Evolutionary conservation across 1,284 basidiomycete genomes (phyloP).

Genomic region (Marasmius fiardii): DNA sequence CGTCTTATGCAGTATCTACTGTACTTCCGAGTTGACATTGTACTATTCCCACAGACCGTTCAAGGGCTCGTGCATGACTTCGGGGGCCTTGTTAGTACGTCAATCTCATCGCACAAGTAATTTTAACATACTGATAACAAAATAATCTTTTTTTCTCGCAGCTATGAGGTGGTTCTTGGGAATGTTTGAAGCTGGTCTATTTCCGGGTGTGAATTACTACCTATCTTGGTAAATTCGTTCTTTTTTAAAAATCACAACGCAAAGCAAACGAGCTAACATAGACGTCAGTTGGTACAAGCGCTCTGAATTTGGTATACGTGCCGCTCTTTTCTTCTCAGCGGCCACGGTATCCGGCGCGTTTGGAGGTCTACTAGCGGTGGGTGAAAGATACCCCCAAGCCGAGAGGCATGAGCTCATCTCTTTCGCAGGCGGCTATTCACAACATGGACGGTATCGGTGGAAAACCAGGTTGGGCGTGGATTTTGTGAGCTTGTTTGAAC

Average conservation of each 20-base stretch:
- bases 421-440: conserved; percentile 55
- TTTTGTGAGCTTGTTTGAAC: conserved; percentile 47
- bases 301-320: conserved; percentile 63
- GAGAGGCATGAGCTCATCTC: not conserved
- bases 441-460: conserved; percentile 68
- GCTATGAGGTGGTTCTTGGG: conserved; percentile 67
- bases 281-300: conserved; percentile 61
- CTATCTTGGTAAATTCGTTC: conserved; percentile 51
- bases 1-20: conserved; percentile 9
- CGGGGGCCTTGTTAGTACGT: conserved; percentile 56
- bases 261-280: not conserved
- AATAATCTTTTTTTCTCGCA: conserved; percentile 26
- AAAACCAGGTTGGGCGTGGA: conserved; percentile 67
- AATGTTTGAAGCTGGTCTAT: conserved; percentile 71
- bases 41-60: conserved; percentile 42
- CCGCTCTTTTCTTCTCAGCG: conserved; percentile 73
- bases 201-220: conserved; percentile 67
- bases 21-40: conserved; percentile 6
- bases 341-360: conserved; percentile 72
- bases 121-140: not conserved
- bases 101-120: conserved; percentile 1
- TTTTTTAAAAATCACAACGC: not conserved
- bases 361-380: conserved; percentile 63
- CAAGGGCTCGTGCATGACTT: conserved; percentile 69
- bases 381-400: conserved; percentile 17